phyloP scores from a whole-genome alignment of 352 stramenopile genomes.

The Pseudoperonospora humuli region DNA sequence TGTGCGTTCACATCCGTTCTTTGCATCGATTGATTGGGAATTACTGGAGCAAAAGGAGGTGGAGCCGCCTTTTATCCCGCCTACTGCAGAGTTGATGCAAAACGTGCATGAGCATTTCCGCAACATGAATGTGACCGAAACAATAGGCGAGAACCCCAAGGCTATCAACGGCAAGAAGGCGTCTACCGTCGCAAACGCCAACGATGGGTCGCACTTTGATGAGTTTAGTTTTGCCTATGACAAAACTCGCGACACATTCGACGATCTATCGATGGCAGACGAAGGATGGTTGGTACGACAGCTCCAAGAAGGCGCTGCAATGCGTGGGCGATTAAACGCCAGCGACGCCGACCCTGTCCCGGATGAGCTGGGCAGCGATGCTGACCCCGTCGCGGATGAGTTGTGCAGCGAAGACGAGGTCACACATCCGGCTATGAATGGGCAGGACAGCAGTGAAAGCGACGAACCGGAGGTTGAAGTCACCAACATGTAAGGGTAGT shows the following conservation, averaged over 20 bases:
- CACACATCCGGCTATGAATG: conserved; percentile 30
- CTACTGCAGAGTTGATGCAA: conserved; percentile 75
- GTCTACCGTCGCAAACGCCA: conserved; percentile 29
- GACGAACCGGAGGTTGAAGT: conserved; percentile 47
- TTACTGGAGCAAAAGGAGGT: conserved; percentile 74
- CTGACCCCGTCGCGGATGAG: conserved; percentile 39
- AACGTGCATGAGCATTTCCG: conserved; percentile 85
- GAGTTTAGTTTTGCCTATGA: conserved; percentile 87
- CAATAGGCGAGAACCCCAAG: conserved; percentile 61
- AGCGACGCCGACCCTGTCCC: conserved; percentile 43
- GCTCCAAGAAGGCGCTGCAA: conserved; percentile 61
- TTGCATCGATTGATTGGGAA: conserved; percentile 59
- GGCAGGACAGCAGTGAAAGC: conserved; percentile 63
- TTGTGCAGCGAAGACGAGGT: conserved; percentile 52
- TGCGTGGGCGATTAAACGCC: conserved; percentile 60
- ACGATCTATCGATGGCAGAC: conserved; percentile 74
- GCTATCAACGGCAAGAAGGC: conserved; percentile 52
- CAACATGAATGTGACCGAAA: conserved; percentile 85
- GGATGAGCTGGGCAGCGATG: conserved; percentile 52
- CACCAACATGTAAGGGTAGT: conserved; percentile 27
- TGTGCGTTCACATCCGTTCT: conserved; percentile 65
- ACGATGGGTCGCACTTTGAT: conserved; percentile 75
- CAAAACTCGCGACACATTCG: conserved; percentile 63
- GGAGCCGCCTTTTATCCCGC: conserved; percentile 70
- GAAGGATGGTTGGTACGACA: conserved; percentile 79